Evolutionary conservation across 2,329 filamentous ascomycete species (phyloP).

Genomic region (Aspergillus pseudotamarii): DNA sequence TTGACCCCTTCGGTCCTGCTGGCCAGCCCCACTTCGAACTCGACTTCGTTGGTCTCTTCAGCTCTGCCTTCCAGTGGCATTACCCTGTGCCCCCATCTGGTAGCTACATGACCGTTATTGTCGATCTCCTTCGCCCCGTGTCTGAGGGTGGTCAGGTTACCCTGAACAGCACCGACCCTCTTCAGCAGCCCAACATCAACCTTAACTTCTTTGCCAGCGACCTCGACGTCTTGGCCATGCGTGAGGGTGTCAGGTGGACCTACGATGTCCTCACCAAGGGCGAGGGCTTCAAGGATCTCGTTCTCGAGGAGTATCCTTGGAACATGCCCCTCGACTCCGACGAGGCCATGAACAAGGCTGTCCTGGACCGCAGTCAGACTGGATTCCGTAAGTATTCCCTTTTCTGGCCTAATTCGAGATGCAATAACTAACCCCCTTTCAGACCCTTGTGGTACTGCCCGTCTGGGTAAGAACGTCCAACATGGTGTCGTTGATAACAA

Average conservation of each 20-base stretch:
- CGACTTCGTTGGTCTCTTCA: slow-evolving; percentile 64
- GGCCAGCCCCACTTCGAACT: slow-evolving; percentile 65
- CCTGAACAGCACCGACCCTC: slow-evolving; percentile 42
- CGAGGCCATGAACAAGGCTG: slow-evolving; percentile 57
- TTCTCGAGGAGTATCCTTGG: slow-evolving; percentile 58
- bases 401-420: neutral
- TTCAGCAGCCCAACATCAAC: slow-evolving; percentile 46
- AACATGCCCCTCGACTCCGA: slow-evolving; percentile 60
- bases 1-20: slow-evolving; percentile 58
- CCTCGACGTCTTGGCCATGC: slow-evolving; percentile 59
- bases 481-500: slow-evolving; percentile 57
- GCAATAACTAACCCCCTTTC: neutral
- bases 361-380: slow-evolving; percentile 63
- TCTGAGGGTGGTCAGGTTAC: slow-evolving; percentile 45
- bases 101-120: slow-evolving; percentile 60
- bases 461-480: slow-evolving; percentile 55
- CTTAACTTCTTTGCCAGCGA: slow-evolving; percentile 52
- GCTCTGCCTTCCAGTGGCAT: slow-evolving; percentile 55
- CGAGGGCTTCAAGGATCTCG: slow-evolving; percentile 54
- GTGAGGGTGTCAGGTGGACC: slow-evolving; percentile 59
- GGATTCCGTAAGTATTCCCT: slow-evolving; percentile 26
- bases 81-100: slow-evolving; percentile 48
- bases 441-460: slow-evolving; percentile 59
- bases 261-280: slow-evolving; percentile 61
- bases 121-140: slow-evolving; percentile 53